phyloP scores from a whole-genome alignment of 2,329 filamentous ascomycete species.

The Pseudopithomyces chartarum region DNA sequence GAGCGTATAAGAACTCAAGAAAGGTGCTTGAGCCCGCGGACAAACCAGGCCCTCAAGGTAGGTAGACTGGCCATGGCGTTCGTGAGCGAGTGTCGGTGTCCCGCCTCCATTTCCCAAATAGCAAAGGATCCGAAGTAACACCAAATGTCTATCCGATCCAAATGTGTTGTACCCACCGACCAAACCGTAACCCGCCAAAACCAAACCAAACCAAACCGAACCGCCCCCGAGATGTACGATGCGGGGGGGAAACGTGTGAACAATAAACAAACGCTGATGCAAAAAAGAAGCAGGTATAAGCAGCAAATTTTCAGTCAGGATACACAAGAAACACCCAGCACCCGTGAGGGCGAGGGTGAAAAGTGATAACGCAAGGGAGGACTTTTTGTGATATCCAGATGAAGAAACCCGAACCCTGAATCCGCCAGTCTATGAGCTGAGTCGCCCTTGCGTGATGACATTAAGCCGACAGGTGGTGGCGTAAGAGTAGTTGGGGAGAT shows the following conservation, averaged over 20 bases:
- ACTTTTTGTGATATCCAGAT: constrained; percentile 34
- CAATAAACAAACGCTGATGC: constrained; percentile 25
- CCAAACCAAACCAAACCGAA: too few relatives aligned
- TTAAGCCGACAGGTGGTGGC: constrained; percentile 37
- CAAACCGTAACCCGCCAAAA: constrained; percentile 4
- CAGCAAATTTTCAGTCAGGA: constrained; percentile 21
- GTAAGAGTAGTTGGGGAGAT: constrained; percentile 26
- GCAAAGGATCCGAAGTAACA: constrained; percentile 23
- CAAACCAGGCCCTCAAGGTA: constrained; percentile 25
- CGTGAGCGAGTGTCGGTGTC: constrained; percentile 26
- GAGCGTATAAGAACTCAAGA: constrained; percentile 44
- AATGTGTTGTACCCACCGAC: constrained; percentile 6
- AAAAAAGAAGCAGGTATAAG: constrained; percentile 11
- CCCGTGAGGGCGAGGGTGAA: constrained; percentile 5
- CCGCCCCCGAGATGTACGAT: too few relatives aligned
- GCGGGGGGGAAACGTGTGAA: not conserved
- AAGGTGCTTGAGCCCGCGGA: constrained; percentile 26
- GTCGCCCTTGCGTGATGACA: constrained; percentile 38
- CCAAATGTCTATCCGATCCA: constrained; percentile 26
- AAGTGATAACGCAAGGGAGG: constrained; percentile 10
- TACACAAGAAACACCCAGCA: constrained; percentile 26
- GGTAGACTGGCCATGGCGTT: constrained; percentile 33
- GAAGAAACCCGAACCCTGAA: constrained; percentile 21
- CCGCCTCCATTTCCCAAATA: constrained; percentile 18
- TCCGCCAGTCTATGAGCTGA: constrained; percentile 40